phyloP scores from a whole-genome alignment of 768 basidiomycete genomes.

The Macrolepiota dolichaula region DNA sequence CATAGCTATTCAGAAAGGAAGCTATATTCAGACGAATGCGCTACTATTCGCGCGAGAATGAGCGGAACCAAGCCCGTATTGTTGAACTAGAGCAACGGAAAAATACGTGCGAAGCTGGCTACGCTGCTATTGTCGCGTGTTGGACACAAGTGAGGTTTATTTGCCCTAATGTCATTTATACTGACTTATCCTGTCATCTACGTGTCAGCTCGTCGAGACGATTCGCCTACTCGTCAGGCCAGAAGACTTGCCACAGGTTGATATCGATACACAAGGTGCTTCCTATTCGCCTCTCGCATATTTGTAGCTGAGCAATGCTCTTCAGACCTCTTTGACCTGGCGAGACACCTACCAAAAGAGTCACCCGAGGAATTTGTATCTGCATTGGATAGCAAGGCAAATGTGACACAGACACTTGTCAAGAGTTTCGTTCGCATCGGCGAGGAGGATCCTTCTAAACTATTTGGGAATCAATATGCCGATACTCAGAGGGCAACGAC shows the following conservation, averaged over 20 bases:
- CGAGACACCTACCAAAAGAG: slow-evolving; percentile 35
- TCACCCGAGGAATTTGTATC: slow-evolving; percentile 33
- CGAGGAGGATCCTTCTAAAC: slow-evolving; percentile 27
- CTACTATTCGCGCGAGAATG: slow-evolving; percentile 74
- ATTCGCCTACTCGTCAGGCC: slow-evolving; percentile 56
- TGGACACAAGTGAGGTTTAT: slow-evolving; percentile 65
- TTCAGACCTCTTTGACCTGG: slow-evolving; percentile 46
- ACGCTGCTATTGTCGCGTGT: slow-evolving; percentile 73
- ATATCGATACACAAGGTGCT: slow-evolving; percentile 41
- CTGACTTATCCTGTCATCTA: background rate
- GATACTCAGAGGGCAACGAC: slow-evolving; percentile 53
- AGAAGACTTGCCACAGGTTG: slow-evolving; percentile 42
- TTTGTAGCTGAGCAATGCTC: background rate
- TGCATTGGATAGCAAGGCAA: slow-evolving; percentile 52
- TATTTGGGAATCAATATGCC: slow-evolving; percentile 35
- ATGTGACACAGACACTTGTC: slow-evolving; percentile 58
- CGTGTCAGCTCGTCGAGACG: slow-evolving; percentile 57
- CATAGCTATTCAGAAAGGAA: slow-evolving; percentile 80
- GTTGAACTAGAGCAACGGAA: slow-evolving; percentile 65
- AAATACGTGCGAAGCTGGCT: slow-evolving; percentile 62
- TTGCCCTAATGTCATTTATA: background rate
- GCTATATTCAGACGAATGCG: slow-evolving; percentile 84
- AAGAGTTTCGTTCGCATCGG: slow-evolving; percentile 50
- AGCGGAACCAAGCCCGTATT: slow-evolving; percentile 58
- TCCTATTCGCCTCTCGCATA: slow-evolving; percentile 7